Base-by-base conservation (phyloP, 2,329 filamentous ascomycete species). In the Pseudogymnoascus sp. region DNA sequence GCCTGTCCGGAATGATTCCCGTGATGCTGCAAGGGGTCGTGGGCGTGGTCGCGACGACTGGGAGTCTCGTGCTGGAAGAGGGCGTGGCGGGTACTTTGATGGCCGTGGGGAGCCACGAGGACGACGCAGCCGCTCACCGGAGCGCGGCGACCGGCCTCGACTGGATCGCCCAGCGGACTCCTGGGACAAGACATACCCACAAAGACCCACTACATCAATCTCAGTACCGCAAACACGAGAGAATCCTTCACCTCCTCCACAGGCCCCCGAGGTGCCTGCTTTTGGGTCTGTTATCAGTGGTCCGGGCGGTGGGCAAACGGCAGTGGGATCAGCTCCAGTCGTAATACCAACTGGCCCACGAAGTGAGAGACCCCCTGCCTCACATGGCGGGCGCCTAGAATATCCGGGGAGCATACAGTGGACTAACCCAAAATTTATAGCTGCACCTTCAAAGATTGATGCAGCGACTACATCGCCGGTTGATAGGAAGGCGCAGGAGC, bases 1-100 rank as follows among this genome's bases (percentile, higher is more conserved):
- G 9, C 88, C 88, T 10, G 78, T 77, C 10, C 78, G 79, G 21
- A 77, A 85, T 64, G 85, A 88, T 68, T 83, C 83, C 62, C 80
- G 86, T 67, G 84, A 87, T 60, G 74, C 74, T 61, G 70, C 73
- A 26, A 76, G 80, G 23, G 76, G 74, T 5, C 74, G 82, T 61
- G 81, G 81, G 2, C 76, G 83, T 28, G 83, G 80, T 58, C 67
- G 74, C 62, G 74, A 71, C 12, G 80, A 80, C 57, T 81, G 77
- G 72, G 78, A 79, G 15, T 34, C 70, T 74, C 60, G 74, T 74
- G 41, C 75, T 30, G 77, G 77, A 9, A 76, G 80, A 28, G 75
- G 76, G 39, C 71, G 79, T 62, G 71, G 79, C 18, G 76, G 77
- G 1, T 80, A 78, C 55, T 83, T 82, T 64, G 82, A 85, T 61